Conservation (phyloP, 257 asterid species). For the Solanum appendiculatum region DNA sequence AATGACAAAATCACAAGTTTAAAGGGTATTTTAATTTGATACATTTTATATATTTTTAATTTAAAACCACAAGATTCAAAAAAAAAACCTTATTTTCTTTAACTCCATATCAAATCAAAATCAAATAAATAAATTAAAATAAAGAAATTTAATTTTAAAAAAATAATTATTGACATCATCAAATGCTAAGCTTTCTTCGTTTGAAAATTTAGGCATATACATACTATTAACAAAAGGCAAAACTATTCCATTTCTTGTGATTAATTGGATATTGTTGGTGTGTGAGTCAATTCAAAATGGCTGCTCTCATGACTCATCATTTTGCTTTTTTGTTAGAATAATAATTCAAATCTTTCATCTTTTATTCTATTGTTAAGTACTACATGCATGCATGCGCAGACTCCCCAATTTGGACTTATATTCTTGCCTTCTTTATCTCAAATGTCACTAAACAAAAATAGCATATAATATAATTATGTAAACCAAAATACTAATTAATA, state of each 20-base stretch:
- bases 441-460: not conserved
- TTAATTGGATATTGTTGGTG: not conserved
- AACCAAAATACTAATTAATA: not conserved
- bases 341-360: not conserved
- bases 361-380: not conserved
- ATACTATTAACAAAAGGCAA: not conserved
- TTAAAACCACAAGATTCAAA: no score
- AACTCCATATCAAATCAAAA: no score
- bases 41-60: no score
- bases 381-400: not conserved
- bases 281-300: not conserved
- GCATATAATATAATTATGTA: not conserved
- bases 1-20: not conserved
- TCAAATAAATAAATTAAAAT: not conserved
- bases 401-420: not conserved
- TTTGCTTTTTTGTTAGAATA: not conserved
- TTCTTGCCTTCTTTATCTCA: not conserved
- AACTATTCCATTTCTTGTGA: not conserved
- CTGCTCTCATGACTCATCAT: not conserved
- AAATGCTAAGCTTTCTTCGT: not conserved
- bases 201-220: not conserved
- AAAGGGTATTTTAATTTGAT: no score
- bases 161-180: not conserved
- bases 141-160: no score
- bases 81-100: no score